phyloP scores from a whole-genome alignment of 768 basidiomycete species.

The Lactarius deliciosus region DNA sequence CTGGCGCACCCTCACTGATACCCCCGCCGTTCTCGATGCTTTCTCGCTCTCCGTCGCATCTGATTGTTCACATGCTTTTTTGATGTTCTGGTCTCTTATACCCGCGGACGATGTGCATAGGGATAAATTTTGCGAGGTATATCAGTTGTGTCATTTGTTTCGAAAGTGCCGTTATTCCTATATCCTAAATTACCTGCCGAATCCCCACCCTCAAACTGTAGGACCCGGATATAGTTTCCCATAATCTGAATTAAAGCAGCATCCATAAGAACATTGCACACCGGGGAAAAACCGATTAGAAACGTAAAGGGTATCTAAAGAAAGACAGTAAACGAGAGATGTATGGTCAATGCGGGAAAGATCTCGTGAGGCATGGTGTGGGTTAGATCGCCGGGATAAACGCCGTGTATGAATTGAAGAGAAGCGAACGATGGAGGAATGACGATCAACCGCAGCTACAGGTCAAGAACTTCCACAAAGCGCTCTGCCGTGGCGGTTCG shows the following conservation, averaged over 20 bases:
- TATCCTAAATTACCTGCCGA: neutral
- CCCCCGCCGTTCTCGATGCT: neutral
- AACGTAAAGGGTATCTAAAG: constrained; percentile 25
- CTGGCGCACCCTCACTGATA: neutral
- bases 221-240: constrained; percentile 3
- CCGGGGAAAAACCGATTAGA: constrained; percentile 20
- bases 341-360: neutral
- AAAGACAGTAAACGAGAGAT: constrained; percentile 14
- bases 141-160: constrained; percentile 1
- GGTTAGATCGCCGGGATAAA: constrained; percentile 25
- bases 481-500: constrained; percentile 50
- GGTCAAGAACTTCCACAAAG: constrained; percentile 67
- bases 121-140: neutral
- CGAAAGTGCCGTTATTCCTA: neutral
- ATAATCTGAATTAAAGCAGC: constrained; percentile 22
- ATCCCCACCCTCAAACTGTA: constrained; percentile 7
- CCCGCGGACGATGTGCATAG: too few relatives aligned
- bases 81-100: too few relatives aligned
- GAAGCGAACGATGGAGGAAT: neutral
- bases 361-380: constrained; percentile 10
- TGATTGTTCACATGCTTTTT: neutral
- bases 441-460: constrained; percentile 64
- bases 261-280: constrained; percentile 20
- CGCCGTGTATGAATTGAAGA: constrained; percentile 14
- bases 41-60: neutral